These are phyloP conservation scores for Tephrocybe sp. DNA, from an alignment of 768 basidiomycete genomes.

Conservation along the genomic window DNA sequence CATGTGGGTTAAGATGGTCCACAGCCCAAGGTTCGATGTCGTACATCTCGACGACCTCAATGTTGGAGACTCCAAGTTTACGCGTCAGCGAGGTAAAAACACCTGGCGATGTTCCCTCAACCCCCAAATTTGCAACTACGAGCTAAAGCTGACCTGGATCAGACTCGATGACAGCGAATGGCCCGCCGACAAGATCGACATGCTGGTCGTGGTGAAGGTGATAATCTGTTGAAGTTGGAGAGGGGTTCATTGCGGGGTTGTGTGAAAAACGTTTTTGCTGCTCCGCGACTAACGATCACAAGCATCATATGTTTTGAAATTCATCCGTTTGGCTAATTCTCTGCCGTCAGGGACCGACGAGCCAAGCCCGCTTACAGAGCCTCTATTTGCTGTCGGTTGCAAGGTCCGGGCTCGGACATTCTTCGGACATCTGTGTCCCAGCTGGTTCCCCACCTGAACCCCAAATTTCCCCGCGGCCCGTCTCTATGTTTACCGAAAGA, in stretches of 20 bases:
- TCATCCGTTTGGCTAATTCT: background rate
- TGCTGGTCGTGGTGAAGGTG: background rate
- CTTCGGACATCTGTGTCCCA: background rate
- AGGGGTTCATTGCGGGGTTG: conserved; percentile 5
- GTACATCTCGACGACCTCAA: conserved; percentile 60
- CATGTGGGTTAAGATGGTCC: conserved; percentile 58
- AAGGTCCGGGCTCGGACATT: conserved; percentile 1
- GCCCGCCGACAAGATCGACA: conserved; percentile 57
- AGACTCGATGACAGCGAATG: conserved; percentile 63
- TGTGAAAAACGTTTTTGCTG: conserved; percentile 2
- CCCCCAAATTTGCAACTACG: background rate
- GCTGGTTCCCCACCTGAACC: background rate
- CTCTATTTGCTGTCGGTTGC: background rate
- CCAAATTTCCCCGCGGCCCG: conserved; percentile 2
- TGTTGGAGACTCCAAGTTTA: conserved; percentile 48
- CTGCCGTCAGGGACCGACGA: background rate
- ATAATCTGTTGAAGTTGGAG: background rate
- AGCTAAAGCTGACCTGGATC: conserved; percentile 39
- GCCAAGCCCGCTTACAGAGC: too few relatives aligned
- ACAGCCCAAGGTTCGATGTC: conserved; percentile 65
- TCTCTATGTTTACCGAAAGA: too few relatives aligned
- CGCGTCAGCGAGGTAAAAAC: conserved; percentile 61
- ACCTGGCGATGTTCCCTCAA: conserved; percentile 29
- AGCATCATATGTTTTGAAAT: background rate
- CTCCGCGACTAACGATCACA: conserved; percentile 9